A percentile compares a stretch with the other conserved stretches of the same genome.
Evolutionary conservation across 805 yeast species (phyloP).

Genomic region (Metschnikowia kunwiensis): DNA sequence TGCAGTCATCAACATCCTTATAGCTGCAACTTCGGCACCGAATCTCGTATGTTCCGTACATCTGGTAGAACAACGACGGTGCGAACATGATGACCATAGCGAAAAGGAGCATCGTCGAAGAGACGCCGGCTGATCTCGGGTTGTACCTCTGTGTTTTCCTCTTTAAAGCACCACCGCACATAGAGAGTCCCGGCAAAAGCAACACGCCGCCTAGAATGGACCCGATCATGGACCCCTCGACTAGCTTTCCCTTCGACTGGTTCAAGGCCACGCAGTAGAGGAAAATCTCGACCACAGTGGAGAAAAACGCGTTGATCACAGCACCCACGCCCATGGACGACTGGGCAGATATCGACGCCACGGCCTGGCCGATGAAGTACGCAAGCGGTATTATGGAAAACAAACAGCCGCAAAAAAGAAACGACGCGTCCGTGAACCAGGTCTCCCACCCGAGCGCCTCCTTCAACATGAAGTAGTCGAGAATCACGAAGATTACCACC

Average conservation of each 20-base stretch:
- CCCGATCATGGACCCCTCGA: constrained; percentile 95
- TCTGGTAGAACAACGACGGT: constrained; percentile 85
- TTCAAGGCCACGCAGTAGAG: constrained; percentile 86
- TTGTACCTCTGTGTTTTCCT: constrained; percentile 93
- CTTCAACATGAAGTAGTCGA: constrained; percentile 67
- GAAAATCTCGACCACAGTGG: constrained; percentile 91
- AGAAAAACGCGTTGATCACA: constrained; percentile 94
- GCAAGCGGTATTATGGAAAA: constrained; percentile 90
- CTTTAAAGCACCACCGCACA: constrained; percentile 95
- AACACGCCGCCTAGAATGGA: constrained; percentile 90
- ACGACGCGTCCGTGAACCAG: constrained; percentile 56
- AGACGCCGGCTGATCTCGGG: constrained; percentile 95
- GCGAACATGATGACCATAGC: constrained; percentile 89
- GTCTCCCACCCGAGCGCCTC: constrained; percentile 36
- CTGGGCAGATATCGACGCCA: constrained; percentile 98
- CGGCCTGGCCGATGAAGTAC: constrained; percentile 97
- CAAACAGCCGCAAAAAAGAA: constrained; percentile 72
- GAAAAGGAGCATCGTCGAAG: constrained; percentile 90
- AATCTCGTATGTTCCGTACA: constrained; percentile 83
- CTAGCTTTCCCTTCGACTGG: constrained; percentile 82
- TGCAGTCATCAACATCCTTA: constrained; percentile 44
- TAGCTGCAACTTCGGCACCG: constrained; percentile 57
- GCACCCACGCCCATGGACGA: constrained; percentile 99
- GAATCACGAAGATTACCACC: constrained; percentile 76
- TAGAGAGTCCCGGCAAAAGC: constrained; percentile 87